A percentile compares a stretch with the other conserved stretches of the same genome.
These are phyloP conservation scores for Monosporascus sp. DNA, from an alignment of 2,329 filamentous ascomycete genomes.

Conservation along the genomic window DNA sequence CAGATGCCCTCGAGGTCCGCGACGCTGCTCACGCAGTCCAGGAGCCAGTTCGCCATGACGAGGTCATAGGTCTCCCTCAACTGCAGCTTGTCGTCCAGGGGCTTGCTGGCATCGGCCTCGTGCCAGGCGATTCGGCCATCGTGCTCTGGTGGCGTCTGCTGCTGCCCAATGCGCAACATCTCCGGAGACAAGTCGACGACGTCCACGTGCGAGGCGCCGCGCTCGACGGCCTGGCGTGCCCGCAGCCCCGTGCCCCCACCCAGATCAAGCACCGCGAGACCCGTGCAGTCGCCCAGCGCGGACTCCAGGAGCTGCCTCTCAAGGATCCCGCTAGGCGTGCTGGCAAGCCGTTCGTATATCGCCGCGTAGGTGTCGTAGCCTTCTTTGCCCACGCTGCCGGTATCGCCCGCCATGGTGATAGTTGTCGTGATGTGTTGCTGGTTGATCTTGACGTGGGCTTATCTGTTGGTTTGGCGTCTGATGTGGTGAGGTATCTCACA, in stretches of 20 bases:
- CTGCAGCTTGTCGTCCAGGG: constrained; percentile 14
- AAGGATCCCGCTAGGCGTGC: constrained; percentile 9
- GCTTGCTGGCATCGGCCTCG: constrained; percentile 19
- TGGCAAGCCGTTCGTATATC: constrained; percentile 1
- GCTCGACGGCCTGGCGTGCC: constrained; percentile 19
- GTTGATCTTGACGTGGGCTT: too few relatives aligned
- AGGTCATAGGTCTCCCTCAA: constrained; percentile 21
- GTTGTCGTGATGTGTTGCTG: too few relatives aligned
- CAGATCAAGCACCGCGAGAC: constrained; percentile 23
- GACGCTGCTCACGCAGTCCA: constrained; percentile 21
- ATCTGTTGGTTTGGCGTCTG: too few relatives aligned
- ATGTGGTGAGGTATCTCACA: too few relatives aligned
- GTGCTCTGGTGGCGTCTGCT: constrained; percentile 15
- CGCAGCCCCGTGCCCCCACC: constrained; percentile 25
- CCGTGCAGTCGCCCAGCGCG: constrained; percentile 22
- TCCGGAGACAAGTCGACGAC: constrained; percentile 23
- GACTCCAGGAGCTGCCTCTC: constrained; percentile 24
- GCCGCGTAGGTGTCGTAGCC: constrained; percentile 8
- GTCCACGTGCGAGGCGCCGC: constrained; percentile 21
- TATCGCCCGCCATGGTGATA: too few relatives aligned
- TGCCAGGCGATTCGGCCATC: constrained; percentile 17
- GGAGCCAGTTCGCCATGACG: constrained; percentile 29
- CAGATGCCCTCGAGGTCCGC: constrained; percentile 23
- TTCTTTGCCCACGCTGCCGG: not conserved
- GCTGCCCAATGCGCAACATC: constrained; percentile 20